These are phyloP conservation scores for Toxoplasma gondii DNA, from an alignment of 169 alveolate genomes.

Conservation along the genomic window DNA sequence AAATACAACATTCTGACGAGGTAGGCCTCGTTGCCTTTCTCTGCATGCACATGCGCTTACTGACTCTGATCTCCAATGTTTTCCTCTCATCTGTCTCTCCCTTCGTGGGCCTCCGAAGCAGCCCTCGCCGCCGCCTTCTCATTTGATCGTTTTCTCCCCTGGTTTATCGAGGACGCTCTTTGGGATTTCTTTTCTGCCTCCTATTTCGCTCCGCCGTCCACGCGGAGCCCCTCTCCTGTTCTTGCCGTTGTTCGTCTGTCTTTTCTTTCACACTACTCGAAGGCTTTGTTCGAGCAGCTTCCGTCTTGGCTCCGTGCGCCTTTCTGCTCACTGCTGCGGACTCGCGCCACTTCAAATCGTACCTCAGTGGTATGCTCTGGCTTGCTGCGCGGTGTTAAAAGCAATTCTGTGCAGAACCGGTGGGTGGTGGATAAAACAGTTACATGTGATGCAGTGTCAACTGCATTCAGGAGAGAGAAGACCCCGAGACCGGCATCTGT, in stretches of 20 bases:
- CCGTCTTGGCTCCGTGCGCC: too few species aligned
- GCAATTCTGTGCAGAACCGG: neutral
- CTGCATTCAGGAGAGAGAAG: neutral
- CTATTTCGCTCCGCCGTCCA: neutral
- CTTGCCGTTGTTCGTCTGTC: neutral
- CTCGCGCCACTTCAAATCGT: neutral
- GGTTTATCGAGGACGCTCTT: neutral
- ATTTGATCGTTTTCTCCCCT: neutral
- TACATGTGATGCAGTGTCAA: neutral
- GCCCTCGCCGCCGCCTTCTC: neutral
- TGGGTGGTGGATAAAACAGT: neutral
- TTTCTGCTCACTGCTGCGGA: neutral
- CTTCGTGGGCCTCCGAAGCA: neutral
- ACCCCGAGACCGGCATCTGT: neutral
- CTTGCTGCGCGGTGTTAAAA: neutral
- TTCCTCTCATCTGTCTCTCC: neutral
- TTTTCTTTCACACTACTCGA: neutral
- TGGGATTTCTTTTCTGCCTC: neutral
- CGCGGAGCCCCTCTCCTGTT: neutral
- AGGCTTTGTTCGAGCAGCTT: too few species aligned
- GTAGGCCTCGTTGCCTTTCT: neutral
- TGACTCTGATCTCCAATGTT: neutral
- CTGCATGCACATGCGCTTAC: neutral
- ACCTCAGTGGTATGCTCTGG: neutral
- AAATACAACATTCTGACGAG: constrained; percentile 50